phyloP scores from a whole-genome alignment of 2,329 filamentous ascomycete genomes.

The Mollisia scopiformis region DNA sequence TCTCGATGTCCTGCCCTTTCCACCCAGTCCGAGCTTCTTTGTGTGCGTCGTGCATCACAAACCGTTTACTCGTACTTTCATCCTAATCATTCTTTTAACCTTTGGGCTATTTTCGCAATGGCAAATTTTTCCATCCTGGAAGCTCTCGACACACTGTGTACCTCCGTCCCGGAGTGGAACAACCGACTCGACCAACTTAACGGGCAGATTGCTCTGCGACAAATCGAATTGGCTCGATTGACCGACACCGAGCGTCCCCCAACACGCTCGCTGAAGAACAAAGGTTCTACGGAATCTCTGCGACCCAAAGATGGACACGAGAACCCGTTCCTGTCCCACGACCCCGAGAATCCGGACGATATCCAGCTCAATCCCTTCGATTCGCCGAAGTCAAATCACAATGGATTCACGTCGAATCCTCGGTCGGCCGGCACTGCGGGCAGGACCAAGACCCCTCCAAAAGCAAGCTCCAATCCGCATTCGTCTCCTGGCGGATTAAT shows the following conservation, averaged over 20 bases:
- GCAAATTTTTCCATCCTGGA: slow-evolving; percentile 46
- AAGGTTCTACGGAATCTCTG: slow-evolving; percentile 39
- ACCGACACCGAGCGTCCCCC: slow-evolving; percentile 39
- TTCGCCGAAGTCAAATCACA: slow-evolving; percentile 20
- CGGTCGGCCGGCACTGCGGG: slow-evolving; percentile 20
- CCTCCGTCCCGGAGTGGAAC: slow-evolving; percentile 63
- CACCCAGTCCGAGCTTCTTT: not conserved
- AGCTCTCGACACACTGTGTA: slow-evolving; percentile 55
- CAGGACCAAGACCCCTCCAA: slow-evolving; percentile 13
- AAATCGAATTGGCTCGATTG: slow-evolving; percentile 60
- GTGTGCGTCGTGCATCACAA: not conserved
- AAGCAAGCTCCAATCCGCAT: slow-evolving; percentile 15
- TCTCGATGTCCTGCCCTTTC: not conserved
- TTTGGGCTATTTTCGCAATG: slow-evolving; percentile 10
- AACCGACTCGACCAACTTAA: slow-evolving; percentile 61
- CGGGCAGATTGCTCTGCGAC: slow-evolving; percentile 62
- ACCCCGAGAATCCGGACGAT: slow-evolving; percentile 18
- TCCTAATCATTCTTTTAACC: not conserved
- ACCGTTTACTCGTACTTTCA: not conserved
- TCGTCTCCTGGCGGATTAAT: slow-evolving; percentile 18
- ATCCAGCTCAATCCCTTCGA: slow-evolving; percentile 20
- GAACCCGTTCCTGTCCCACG: slow-evolving; percentile 17
- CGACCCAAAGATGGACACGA: slow-evolving; percentile 34
- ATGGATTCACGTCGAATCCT: slow-evolving; percentile 4
- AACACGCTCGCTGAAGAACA: slow-evolving; percentile 38